Evolutionary conservation across 441 rosid species (phyloP).

Genomic region (Dalechampia spathulata): DNA sequence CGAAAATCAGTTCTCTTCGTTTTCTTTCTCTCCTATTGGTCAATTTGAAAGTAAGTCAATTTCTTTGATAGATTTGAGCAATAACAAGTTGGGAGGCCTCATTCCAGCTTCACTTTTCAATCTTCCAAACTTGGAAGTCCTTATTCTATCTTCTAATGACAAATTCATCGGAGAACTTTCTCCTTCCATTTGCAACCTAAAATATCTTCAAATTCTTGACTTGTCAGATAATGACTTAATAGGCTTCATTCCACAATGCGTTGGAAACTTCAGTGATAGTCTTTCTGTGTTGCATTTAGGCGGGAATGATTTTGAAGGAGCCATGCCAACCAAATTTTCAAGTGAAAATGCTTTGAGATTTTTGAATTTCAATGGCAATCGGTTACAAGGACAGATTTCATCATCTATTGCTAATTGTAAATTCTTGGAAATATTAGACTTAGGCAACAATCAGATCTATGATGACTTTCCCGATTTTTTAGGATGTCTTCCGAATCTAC

Average conservation of each 20-base stretch:
- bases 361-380: conserved; percentile 13
- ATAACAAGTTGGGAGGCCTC: conserved; percentile 6
- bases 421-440: conserved; percentile 12
- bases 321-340: not conserved
- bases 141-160: conserved; percentile 16
- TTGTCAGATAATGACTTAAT: conserved; percentile 19
- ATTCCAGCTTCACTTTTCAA: conserved; percentile 6
- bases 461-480: conserved; percentile 12
- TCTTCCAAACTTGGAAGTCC: not conserved
- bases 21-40: not conserved
- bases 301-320: conserved; percentile 8
- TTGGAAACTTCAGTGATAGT: not conserved
- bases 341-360: not conserved
- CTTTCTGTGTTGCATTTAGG: conserved; percentile 14
- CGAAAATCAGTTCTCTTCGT: no score
- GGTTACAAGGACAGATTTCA: conserved; percentile 16
- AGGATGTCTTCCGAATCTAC: not conserved
- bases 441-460: conserved; percentile 14
- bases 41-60: not conserved
- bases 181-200: conserved; percentile 12
- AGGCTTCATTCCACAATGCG: conserved; percentile 15
- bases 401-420: conserved; percentile 11
- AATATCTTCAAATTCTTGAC: conserved; percentile 11
- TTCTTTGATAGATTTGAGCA: not conserved
- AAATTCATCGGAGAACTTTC: conserved; percentile 14